Evolutionary conservation across 2,329 filamentous ascomycete species (phyloP).

Genomic region (Alternaria gaisen): DNA sequence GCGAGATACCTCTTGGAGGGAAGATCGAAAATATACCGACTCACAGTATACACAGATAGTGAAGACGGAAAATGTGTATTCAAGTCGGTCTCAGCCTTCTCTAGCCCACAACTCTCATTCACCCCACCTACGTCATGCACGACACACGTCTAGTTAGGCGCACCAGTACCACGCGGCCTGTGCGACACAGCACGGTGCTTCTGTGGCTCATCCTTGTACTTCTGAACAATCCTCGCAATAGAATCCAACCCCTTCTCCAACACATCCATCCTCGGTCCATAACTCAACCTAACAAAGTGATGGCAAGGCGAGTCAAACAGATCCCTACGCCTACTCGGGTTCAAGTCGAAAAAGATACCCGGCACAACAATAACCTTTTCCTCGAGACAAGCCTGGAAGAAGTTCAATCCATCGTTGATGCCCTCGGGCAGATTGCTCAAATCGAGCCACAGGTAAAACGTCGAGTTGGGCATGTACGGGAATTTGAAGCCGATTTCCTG

Average conservation of each 20-base stretch:
- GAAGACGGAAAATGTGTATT: not conserved
- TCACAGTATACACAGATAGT: too few relatives aligned
- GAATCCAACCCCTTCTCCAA: constrained; percentile 52
- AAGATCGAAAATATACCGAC: too few relatives aligned
- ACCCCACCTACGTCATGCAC: not conserved
- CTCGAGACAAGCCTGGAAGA: constrained; percentile 91
- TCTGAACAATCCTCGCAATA: constrained; percentile 52
- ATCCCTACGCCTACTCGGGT: constrained; percentile 87
- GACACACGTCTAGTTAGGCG: not conserved
- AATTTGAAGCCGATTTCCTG: constrained; percentile 87
- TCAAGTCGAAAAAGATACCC: constrained; percentile 97
- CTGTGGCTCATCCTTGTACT: constrained; percentile 33
- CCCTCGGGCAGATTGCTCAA: constrained; percentile 72
- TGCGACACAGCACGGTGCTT: constrained; percentile 24
- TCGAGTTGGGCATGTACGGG: constrained; percentile 81
- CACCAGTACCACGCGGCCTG: constrained; percentile 22
- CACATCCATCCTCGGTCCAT: constrained; percentile 53
- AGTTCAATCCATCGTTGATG: constrained; percentile 93
- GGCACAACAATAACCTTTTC: constrained; percentile 97
- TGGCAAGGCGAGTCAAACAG: constrained; percentile 95
- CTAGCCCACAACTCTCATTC: not conserved
- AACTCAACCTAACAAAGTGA: constrained; percentile 55
- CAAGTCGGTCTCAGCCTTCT: not conserved
- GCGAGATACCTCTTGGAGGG: too few relatives aligned
- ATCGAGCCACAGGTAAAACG: constrained; percentile 89